Evolutionary conservation across 805 yeast genomes (phyloP).

Genomic region (Brettanomyces custersianus): DNA sequence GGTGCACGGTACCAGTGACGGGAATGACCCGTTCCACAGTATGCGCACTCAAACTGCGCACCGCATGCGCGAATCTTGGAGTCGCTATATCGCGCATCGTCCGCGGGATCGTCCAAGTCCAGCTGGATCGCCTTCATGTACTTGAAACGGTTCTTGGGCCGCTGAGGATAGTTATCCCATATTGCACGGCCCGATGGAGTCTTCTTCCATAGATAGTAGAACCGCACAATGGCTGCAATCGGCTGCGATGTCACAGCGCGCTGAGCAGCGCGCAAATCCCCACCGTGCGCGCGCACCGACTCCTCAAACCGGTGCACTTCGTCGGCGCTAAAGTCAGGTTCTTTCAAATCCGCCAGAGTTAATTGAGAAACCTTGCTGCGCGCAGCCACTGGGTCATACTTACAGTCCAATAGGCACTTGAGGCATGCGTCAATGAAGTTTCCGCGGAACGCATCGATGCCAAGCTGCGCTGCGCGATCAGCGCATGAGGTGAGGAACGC

Average conservation of each 20-base stretch:
- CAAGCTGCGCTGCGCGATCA: conserved; percentile 46
- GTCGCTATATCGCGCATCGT: conserved; percentile 63
- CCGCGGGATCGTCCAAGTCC: conserved; percentile 41
- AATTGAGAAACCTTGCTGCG: conserved; percentile 34
- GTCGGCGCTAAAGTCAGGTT: conserved; percentile 62
- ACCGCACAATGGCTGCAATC: conserved; percentile 72
- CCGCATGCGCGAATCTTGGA: conserved; percentile 34
- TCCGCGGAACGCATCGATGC: conserved; percentile 55
- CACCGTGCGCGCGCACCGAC: conserved; percentile 64
- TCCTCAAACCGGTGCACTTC: conserved; percentile 67
- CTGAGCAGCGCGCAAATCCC: conserved; percentile 67
- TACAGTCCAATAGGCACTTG: conserved; percentile 39
- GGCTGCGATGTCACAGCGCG: conserved; percentile 68
- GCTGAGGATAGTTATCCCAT: conserved; percentile 77
- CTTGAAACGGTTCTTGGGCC: conserved; percentile 51
- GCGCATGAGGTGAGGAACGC: conserved; percentile 48
- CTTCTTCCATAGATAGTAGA: conserved; percentile 88
- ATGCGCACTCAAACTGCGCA: conserved; percentile 53
- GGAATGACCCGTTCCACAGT: conserved; percentile 52
- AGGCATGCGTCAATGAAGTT: conserved; percentile 75
- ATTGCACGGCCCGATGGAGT: conserved; percentile 63
- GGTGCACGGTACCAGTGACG: conserved; percentile 65
- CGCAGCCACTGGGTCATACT: conserved; percentile 46
- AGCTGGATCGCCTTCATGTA: conserved; percentile 34
- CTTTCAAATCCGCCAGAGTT: conserved; percentile 53